Evolutionary conservation across 371 early-diverging fungal genomes (phyloP), one percentile per base, ranked within the genome.

Genomic region (Saksenaea oblongispora): DNA sequence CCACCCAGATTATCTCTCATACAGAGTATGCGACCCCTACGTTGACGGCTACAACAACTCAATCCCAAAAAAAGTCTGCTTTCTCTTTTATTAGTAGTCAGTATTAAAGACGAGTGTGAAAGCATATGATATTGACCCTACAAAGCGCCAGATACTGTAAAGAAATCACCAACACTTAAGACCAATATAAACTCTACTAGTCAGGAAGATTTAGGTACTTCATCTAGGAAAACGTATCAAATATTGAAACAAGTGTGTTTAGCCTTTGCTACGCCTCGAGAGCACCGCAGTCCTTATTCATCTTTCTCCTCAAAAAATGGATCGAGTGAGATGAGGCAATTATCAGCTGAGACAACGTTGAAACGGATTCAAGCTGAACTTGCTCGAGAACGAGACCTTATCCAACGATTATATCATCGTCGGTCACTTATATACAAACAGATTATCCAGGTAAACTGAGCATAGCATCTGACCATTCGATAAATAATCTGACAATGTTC

Each of bases 311-410:
- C 27, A 3, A 47, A 47, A 22, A 47, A 17, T 10, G 51, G 22
- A 5, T 22, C 22, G 5, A 47, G 51, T 22, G 61, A 60, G 14
- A 66, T 66, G 22, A 66, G 35, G 15, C 60, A 60, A 14, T 35
- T 68, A n/a, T 68, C 68, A 5, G 68, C 68, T 14, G 64, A 68
- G 27, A 59, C 64, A 0, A 63, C 60, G 17, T 63, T 55, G 60
- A 68, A 60, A 39, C 56, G 68, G n/a, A 55, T 68, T n/a, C 63
- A 59, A 31, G 68, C 68, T 7, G 64, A 68, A 34, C 55, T 60
- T 54, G 54, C 56, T 5, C 63, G 61, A n/a, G 56, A 68, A 41
- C 53, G 42, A 22, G 56, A 59, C 17, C 22, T 59, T 14, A 9
- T 63, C 15, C 56, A 63, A 54, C 68, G 68, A 26, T 53, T 42